Evolutionary conservation across 1,284 basidiomycete genomes (phyloP).

Genomic region (Leccinum griseonigrum): DNA sequence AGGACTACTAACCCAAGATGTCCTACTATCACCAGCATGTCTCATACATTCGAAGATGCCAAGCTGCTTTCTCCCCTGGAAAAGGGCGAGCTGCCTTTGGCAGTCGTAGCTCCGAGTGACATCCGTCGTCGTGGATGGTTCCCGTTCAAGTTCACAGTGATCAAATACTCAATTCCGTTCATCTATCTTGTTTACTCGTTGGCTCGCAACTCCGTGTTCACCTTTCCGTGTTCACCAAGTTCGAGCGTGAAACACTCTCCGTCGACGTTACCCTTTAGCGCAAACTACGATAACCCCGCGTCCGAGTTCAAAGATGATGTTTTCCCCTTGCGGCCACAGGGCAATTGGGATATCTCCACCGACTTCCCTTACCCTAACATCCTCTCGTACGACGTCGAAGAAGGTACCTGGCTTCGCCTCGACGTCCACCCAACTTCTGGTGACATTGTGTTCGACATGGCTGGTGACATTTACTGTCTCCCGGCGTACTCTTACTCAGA

Average conservation of each 20-base stretch:
- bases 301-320: slow-evolving; percentile 56
- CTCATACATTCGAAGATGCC: slow-evolving; percentile 2
- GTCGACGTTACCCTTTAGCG: slow-evolving; percentile 5
- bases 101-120: background rate
- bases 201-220: slow-evolving; percentile 8
- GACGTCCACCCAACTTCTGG: slow-evolving; percentile 66
- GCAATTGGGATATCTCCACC: slow-evolving; percentile 76
- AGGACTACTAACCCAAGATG: background rate
- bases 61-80: slow-evolving; percentile 14
- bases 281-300: slow-evolving; percentile 32
- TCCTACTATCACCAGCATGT: slow-evolving; percentile 2
- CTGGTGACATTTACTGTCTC: slow-evolving; percentile 71
- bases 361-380: slow-evolving; percentile 65
- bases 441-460: slow-evolving; percentile 72
- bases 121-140: background rate
- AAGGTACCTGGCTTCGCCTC: slow-evolving; percentile 72
- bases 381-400: slow-evolving; percentile 64
- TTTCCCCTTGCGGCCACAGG: slow-evolving; percentile 62
- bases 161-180: slow-evolving; percentile 22
- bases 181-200: slow-evolving; percentile 24
- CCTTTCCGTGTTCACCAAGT: background rate
- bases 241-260: slow-evolving; percentile 1
- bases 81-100: slow-evolving; percentile 23
- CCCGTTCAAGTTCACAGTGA: slow-evolving; percentile 5
- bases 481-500: slow-evolving; percentile 41